A percentile compares a stretch with the other conserved stretches of the same genome.
Conservation (phyloP, 2,329 filamentous ascomycete genomes). For the Epicoccum sorghinum region DNA sequence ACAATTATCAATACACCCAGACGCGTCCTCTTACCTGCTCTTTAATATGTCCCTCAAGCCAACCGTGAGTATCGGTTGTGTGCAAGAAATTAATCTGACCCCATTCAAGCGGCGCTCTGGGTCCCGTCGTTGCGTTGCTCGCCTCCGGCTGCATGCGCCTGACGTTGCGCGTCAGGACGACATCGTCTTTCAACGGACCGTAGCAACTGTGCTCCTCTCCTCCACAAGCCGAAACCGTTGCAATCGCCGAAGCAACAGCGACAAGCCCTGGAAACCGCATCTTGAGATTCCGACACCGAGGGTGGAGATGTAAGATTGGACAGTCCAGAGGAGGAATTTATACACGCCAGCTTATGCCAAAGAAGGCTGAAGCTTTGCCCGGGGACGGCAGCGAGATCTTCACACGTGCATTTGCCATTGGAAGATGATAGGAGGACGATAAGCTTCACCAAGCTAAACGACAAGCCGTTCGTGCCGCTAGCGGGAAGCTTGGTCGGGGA, state of each 20-base stretch:
- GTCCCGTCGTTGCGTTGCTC: slow-evolving; percentile 46
- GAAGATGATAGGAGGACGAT: slow-evolving; percentile 20
- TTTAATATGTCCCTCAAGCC: slow-evolving; percentile 66
- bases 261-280: slow-evolving; percentile 19
- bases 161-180: slow-evolving; percentile 50
- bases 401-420: slow-evolving; percentile 24
- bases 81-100: slow-evolving; percentile 71
- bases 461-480: slow-evolving; percentile 17
- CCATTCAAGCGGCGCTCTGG: slow-evolving; percentile 60
- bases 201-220: slow-evolving; percentile 45
- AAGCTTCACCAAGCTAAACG: slow-evolving; percentile 28
- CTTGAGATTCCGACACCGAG: slow-evolving; percentile 1
- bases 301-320: neutral
- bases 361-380: no score
- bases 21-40: slow-evolving; percentile 48
- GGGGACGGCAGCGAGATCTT: slow-evolving; percentile 3
- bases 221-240: slow-evolving; percentile 35
- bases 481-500: slow-evolving; percentile 24
- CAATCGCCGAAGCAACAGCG: slow-evolving; percentile 15
- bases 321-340: neutral
- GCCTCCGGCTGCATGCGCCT: slow-evolving; percentile 55
- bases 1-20: neutral
- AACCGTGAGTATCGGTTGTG: slow-evolving; percentile 67
- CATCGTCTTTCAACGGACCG: slow-evolving; percentile 47
- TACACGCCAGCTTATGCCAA: slow-evolving; percentile 4